Evolutionary conservation across 345 rosid genomes (phyloP).

Genomic region (Aquilaria malaccensis): DNA sequence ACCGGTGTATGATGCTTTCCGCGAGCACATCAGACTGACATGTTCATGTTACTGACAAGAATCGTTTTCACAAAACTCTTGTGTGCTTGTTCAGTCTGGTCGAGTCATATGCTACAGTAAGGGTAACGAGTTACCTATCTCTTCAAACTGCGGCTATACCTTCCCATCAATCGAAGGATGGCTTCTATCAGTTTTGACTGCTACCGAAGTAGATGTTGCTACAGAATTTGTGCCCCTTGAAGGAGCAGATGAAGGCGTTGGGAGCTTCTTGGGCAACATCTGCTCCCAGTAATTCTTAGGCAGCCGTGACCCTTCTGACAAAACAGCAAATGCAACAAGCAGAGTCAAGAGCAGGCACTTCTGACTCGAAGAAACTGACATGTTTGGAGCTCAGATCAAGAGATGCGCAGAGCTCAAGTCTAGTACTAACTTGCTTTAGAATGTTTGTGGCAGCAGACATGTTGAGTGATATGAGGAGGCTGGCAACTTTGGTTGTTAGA

Average conservation of each 20-base stretch:
- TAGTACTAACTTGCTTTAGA: conserved; percentile 29
- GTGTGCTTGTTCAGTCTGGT: conserved; percentile 8
- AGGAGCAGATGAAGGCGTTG: conserved; percentile 70
- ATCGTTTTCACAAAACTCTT: conserved; percentile 17
- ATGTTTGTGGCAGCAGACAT: conserved; percentile 43
- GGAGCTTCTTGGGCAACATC: conserved; percentile 88
- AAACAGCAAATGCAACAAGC: conserved; percentile 26
- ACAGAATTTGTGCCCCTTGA: conserved; percentile 81
- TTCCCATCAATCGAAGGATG: conserved; percentile 47
- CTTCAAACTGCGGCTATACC: conserved; percentile 28
- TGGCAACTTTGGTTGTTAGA: conserved; percentile 61
- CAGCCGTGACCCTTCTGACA: conserved; percentile 56
- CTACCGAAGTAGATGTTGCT: conserved; percentile 32
- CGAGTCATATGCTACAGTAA: conserved; percentile 13
- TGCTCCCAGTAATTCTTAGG: conserved; percentile 62
- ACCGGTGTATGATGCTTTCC: conserved; percentile 13
- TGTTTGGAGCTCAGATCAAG: conserved; percentile 14
- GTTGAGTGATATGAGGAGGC: conserved; percentile 47
- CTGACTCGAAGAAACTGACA: conserved; percentile 34
- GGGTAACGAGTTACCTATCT: conserved; percentile 8
- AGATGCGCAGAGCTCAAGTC: conserved; percentile 17
- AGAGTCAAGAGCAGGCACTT: conserved; percentile 36
- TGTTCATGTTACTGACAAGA: conserved; percentile 3
- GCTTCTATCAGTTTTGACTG: conserved; percentile 21
- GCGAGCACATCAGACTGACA: conserved; percentile 9